Evolutionary conservation across 306 rosid genomes (phyloP), one percentile per base, ranked within the genome.

Genomic region (Vigna mungo): DNA sequence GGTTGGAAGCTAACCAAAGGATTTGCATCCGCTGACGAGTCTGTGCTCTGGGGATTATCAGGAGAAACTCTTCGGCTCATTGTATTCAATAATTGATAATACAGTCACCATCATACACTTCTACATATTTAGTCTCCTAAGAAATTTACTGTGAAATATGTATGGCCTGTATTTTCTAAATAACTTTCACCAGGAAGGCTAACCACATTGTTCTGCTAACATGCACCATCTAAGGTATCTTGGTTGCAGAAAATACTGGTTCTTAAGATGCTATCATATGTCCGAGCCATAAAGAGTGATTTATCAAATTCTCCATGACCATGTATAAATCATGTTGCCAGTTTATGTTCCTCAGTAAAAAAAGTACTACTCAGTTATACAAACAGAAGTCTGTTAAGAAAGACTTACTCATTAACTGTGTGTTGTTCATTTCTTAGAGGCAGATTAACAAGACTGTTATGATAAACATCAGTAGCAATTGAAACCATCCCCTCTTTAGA

Each of bases 381-480:
- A 23, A 79, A 62, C 21, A 61, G 10, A 27, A 17, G 48, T 39
- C 46, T 21, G 32, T 79, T 48, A 59, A 66, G 77, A 77, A 72
- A 23, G 66, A 81, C 88, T 81, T 83, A 87, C 93, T 62, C 77
- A 54, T 69, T 56, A 82, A 71, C 62, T 16, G 56, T 41, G 37
- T 16, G 64, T 52, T 58, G 63, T 37, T 23, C 82, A 75, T 79
- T 59, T 62, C 46, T 79, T 37, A 51, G 49, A 69, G 70, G 23
- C 23, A 32, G 49, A 68, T 53, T 18, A 8, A 6, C 77, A 58
- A 34, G 44, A 75, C 25, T 55, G 68, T 15, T 36, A 16, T 37
- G 34, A 54, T 12, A 23, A 78, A 52, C 60, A 74, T 18, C 73
- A 25, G 14, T 47, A 18, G 52, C 79, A 27, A 39, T 9, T 0